A percentile compares a stretch with the other conserved stretches of the same genome.
Evolutionary conservation across 371 early-diverging fungal species (phyloP).

Genomic region (Cokeromyces recurvatus): DNA sequence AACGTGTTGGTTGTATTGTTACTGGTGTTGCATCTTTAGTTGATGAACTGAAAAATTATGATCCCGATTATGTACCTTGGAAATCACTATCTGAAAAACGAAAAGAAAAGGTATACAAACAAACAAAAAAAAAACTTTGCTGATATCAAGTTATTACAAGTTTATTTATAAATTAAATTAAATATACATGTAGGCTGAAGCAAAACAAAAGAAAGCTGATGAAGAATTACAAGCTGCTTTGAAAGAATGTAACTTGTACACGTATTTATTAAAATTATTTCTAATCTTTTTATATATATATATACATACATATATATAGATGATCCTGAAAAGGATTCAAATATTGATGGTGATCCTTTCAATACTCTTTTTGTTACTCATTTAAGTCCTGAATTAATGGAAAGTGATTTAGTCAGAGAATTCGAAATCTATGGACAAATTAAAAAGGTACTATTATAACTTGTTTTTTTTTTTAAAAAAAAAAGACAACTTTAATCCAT

Average conservation of each 20-base stretch:
- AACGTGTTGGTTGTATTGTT: slow-evolving; percentile 57
- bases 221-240: slow-evolving; percentile 54
- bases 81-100: slow-evolving; percentile 66
- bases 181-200: slow-evolving; percentile 56
- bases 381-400: slow-evolving; percentile 78
- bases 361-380: slow-evolving; percentile 90
- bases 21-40: slow-evolving; percentile 67
- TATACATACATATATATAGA: slow-evolving; percentile 31
- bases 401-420: slow-evolving; percentile 72
- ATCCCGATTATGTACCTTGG: slow-evolving; percentile 72
- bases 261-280: not conserved
- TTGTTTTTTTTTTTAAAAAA: too few relatives aligned
- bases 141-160: too few relatives aligned
- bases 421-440: slow-evolving; percentile 87
- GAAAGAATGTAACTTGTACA: slow-evolving; percentile 43
- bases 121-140: too few relatives aligned
- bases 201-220: slow-evolving; percentile 51
- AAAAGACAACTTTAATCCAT: not conserved
- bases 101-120: slow-evolving; percentile 58
- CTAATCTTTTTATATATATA: too few relatives aligned
- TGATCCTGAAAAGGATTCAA: slow-evolving; percentile 67
- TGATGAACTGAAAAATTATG: slow-evolving; percentile 57
- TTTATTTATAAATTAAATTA: too few relatives aligned
- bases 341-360: slow-evolving; percentile 85
- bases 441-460: slow-evolving; percentile 48